phyloP scores from a whole-genome alignment of 345 rosid species.

The Abelmoschus esculentus region DNA sequence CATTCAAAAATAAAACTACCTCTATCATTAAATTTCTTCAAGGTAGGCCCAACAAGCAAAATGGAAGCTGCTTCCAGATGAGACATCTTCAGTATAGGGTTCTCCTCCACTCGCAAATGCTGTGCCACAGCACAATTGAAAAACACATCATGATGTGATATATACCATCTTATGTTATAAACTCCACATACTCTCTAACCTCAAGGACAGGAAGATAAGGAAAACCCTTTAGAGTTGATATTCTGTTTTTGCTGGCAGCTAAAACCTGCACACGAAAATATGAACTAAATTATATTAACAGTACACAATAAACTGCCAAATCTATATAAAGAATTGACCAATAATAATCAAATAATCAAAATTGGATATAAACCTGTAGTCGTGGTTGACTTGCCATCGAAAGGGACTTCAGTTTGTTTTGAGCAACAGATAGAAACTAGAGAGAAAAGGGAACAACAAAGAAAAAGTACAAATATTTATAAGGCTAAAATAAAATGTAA shows the following conservation, averaged over 20 bases:
- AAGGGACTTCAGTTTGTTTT: conserved; percentile 86
- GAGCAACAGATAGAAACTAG: conserved; percentile 97
- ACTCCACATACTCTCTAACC: conserved; percentile 37
- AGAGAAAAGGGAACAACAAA: conserved; percentile 6
- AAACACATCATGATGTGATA: not conserved
- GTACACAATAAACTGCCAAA: not conserved
- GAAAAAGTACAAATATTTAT: not conserved
- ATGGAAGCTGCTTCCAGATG: conserved; percentile 93
- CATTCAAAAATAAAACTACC: conserved; percentile 31
- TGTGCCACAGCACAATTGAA: conserved; percentile 27
- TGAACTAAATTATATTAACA: conserved; percentile 7
- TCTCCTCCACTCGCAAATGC: conserved; percentile 98
- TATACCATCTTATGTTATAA: not conserved
- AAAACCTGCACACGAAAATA: conserved; percentile 44
- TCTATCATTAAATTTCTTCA: conserved; percentile 97
- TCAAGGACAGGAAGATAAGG: conserved; percentile 88
- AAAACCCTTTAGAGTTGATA: conserved; percentile 82
- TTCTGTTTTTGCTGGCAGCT: conserved; percentile 96
- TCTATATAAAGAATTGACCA: conserved; percentile 5
- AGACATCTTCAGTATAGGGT: conserved; percentile 86
- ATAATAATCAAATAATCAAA: conserved; percentile 9
- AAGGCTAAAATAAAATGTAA: not conserved
- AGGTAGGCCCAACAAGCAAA: conserved; percentile 87
- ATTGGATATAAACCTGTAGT: conserved; percentile 58
- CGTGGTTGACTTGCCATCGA: conserved; percentile 98